These are phyloP conservation scores for Albophoma yamanashiensis DNA, from an alignment of 2,329 filamentous ascomycete species.

Conservation along the genomic window DNA sequence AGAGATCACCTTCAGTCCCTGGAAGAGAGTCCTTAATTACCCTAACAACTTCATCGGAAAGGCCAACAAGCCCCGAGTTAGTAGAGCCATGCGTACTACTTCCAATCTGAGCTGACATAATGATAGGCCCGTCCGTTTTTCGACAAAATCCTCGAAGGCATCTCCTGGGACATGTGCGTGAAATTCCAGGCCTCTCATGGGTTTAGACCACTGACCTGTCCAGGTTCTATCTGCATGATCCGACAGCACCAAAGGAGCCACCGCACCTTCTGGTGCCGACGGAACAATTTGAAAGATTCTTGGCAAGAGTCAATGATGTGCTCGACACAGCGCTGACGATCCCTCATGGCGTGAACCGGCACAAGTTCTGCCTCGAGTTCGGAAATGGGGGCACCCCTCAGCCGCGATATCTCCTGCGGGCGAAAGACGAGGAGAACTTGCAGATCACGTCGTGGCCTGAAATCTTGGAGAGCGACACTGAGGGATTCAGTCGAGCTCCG, in stretches of 20 bases:
- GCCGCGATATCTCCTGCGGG: constrained; percentile 58
- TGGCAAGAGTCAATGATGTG: constrained; percentile 53
- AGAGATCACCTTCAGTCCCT: constrained; percentile 33
- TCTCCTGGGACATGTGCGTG: constrained; percentile 66
- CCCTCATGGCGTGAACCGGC: constrained; percentile 36
- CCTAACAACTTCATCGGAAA: constrained; percentile 48
- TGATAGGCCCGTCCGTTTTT: constrained; percentile 39
- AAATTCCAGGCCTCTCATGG: background rate
- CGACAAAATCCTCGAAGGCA: constrained; percentile 43
- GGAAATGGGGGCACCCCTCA: constrained; percentile 45
- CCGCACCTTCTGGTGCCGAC: constrained; percentile 59
- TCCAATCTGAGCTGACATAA: background rate
- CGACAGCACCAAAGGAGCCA: constrained; percentile 29
- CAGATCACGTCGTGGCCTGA: constrained; percentile 22
- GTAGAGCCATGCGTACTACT: constrained; percentile 17
- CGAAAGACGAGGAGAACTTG: constrained; percentile 27
- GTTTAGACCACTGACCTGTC: background rate
- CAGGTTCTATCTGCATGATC: constrained; percentile 58
- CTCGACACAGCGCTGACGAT: constrained; percentile 45
- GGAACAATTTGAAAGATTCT: constrained; percentile 51
- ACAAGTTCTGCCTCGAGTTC: constrained; percentile 53
- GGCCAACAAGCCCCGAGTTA: constrained; percentile 31
- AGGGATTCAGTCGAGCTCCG: constrained; percentile 15
- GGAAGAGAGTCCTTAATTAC: constrained; percentile 45
- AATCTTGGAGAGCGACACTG: constrained; percentile 23